Evolutionary conservation across 2,329 filamentous ascomycete genomes (phyloP).

Genomic region (Alternaria solani): DNA sequence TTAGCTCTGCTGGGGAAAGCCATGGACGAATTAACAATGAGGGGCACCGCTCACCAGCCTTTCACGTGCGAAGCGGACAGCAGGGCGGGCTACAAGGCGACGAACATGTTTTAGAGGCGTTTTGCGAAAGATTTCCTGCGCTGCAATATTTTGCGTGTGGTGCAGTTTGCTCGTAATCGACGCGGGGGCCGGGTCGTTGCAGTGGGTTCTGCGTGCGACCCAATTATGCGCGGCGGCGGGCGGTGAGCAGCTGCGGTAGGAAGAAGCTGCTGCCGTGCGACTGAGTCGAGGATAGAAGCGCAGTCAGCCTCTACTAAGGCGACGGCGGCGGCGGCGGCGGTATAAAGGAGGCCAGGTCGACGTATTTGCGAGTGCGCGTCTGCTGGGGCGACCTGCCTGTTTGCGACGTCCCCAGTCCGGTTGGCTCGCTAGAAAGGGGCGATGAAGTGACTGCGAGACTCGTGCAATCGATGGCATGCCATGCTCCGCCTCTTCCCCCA

Average conservation of each 20-base stretch:
- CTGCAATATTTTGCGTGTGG: constrained; percentile 30
- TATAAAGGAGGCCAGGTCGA: constrained; percentile 15
- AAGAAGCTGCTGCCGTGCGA: constrained; percentile 37
- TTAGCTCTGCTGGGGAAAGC: constrained; percentile 43
- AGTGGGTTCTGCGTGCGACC: constrained; percentile 27
- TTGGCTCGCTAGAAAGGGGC: constrained; percentile 16
- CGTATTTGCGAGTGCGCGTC: constrained; percentile 29
- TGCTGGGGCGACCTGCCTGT: constrained; percentile 14
- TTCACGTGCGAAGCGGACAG: constrained; percentile 32
- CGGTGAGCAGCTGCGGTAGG: constrained; percentile 18
- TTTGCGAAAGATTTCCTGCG: constrained; percentile 20
- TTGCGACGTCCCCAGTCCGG: constrained; percentile 15
- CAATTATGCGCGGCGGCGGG: constrained; percentile 28
- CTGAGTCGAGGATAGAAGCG: constrained; percentile 23
- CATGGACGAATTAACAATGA: constrained; percentile 31
- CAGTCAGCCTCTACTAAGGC: constrained; percentile 18
- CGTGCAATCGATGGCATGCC: background rate
- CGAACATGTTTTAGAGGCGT: constrained; percentile 30
- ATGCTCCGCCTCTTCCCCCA: constrained; percentile 4
- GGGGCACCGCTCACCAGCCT: constrained; percentile 37
- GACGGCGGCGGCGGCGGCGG: constrained; percentile 20
- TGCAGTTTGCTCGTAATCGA: constrained; percentile 45
- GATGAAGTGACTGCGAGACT: constrained; percentile 7
- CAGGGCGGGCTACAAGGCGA: constrained; percentile 41
- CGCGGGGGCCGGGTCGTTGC: constrained; percentile 40